Evolutionary conservation across 177 flowering plant genomes (phyloP).

Genomic region (Vitis hybrid): DNA sequence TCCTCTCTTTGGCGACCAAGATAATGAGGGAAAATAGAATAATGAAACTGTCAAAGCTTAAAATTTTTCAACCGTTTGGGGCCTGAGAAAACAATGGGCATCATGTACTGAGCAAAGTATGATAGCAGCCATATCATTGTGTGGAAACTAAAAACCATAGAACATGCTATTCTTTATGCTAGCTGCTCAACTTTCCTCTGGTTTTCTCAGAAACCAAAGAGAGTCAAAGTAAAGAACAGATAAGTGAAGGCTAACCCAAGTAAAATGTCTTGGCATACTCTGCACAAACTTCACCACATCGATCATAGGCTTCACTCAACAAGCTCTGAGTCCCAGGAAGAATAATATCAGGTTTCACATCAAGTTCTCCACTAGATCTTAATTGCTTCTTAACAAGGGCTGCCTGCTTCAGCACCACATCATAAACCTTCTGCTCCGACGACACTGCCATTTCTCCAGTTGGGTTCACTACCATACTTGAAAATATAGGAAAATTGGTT

Average conservation of each 20-base stretch:
- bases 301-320: slow-evolving; percentile 78
- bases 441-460: slow-evolving; percentile 57
- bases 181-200: no score
- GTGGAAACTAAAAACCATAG: no score
- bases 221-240: not conserved
- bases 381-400: slow-evolving; percentile 58
- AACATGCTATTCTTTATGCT: no score
- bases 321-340: slow-evolving; percentile 54
- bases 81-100: no score
- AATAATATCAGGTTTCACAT: slow-evolving; percentile 55
- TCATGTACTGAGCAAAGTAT: no score
- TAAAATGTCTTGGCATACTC: slow-evolving; percentile 96
- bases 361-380: slow-evolving; percentile 34
- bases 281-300: slow-evolving; percentile 89
- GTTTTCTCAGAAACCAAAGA: not conserved
- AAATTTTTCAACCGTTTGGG: no score
- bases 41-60: no score
- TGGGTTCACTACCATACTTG: slow-evolving; percentile 55
- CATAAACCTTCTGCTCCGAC: slow-evolving; percentile 78
- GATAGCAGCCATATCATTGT: no score
- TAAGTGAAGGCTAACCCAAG: slow-evolving; percentile 55
- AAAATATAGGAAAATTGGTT: slow-evolving; percentile 26
- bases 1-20: no score
- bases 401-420: slow-evolving; percentile 89
- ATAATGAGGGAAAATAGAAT: no score